A percentile compares a stretch with the other conserved stretches of the same genome.
Evolutionary conservation across 1,284 basidiomycete genomes (phyloP).

Genomic region (Tilletia setariae): DNA sequence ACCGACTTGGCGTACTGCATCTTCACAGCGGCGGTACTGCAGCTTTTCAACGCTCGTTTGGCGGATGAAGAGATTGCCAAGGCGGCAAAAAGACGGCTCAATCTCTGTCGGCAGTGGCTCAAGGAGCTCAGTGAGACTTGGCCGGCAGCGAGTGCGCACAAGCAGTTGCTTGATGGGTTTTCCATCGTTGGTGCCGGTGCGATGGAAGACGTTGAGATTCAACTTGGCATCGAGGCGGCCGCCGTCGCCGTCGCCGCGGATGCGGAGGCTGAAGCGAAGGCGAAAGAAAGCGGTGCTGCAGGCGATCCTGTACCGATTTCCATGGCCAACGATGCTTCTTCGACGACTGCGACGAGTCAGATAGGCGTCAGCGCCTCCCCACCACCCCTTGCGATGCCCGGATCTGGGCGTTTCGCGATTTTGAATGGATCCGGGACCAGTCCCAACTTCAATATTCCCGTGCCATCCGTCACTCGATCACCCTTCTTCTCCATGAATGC

Average conservation of each 20-base stretch:
- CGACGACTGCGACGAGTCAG: no score
- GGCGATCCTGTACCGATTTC: no score
- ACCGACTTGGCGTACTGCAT: slow-evolving; percentile 43
- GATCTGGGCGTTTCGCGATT: neutral
- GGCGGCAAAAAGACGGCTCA: slow-evolving; percentile 36
- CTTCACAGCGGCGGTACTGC: slow-evolving; percentile 47
- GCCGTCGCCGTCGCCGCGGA: neutral
- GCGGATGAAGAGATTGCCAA: slow-evolving; percentile 26
- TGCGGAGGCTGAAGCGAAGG: neutral
- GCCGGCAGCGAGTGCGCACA: slow-evolving; percentile 44
- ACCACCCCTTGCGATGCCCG: slow-evolving; percentile 1
- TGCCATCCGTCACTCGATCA: neutral
- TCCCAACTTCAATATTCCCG: neutral
- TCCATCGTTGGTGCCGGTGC: slow-evolving; percentile 35
- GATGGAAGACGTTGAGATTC: slow-evolving; percentile 7
- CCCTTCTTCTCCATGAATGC: slow-evolving; percentile 6
- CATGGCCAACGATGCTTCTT: no score
- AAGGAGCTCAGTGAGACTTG: slow-evolving; percentile 40
- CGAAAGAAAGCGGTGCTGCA: neutral
- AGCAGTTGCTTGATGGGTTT: slow-evolving; percentile 46
- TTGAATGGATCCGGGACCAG: slow-evolving; percentile 1
- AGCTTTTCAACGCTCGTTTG: slow-evolving; percentile 44
- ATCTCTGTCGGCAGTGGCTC: slow-evolving; percentile 41
- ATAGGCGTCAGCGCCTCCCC: neutral
- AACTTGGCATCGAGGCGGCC: slow-evolving; percentile 5